Conservation (phyloP, 2,329 filamentous ascomycete species). For the Fusarium pilosicola region DNA sequence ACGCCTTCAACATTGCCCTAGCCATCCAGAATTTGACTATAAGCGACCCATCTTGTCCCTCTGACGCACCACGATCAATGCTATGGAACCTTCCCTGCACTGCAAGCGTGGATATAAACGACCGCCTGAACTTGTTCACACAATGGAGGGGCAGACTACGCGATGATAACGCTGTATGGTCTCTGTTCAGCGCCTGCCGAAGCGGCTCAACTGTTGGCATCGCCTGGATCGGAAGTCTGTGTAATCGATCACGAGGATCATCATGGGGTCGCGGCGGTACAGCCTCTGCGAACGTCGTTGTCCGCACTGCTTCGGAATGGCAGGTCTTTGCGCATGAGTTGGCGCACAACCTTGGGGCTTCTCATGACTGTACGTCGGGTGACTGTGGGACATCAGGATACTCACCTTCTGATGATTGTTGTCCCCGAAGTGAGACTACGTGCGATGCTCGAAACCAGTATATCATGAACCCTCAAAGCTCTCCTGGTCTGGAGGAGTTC, state of each 20-base stretch:
- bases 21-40: constrained; percentile 83
- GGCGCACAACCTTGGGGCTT: constrained; percentile 64
- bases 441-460: constrained; percentile 79
- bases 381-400: constrained; percentile 7
- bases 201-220: constrained; percentile 84
- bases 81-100: constrained; percentile 83
- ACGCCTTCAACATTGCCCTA: constrained; percentile 87
- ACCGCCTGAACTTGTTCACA: constrained; percentile 83
- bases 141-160: constrained; percentile 76
- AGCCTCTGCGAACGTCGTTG: constrained; percentile 82
- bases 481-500: constrained; percentile 74
- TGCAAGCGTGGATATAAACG: constrained; percentile 67
- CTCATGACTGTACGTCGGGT: constrained; percentile 27
- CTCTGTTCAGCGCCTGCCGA: constrained; percentile 77
- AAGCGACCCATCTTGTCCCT: constrained; percentile 74
- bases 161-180: constrained; percentile 88
- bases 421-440: constrained; percentile 70
- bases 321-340: constrained; percentile 90
- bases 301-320: constrained; percentile 81
- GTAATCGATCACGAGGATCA: constrained; percentile 59
- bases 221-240: constrained; percentile 87
- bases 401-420: constrained; percentile 59
- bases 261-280: constrained; percentile 72
- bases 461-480: constrained; percentile 91
- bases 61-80: constrained; percentile 59